Conservation (phyloP, 2,329 filamentous ascomycete genomes). For the Scortechinia acanthostroma region DNA sequence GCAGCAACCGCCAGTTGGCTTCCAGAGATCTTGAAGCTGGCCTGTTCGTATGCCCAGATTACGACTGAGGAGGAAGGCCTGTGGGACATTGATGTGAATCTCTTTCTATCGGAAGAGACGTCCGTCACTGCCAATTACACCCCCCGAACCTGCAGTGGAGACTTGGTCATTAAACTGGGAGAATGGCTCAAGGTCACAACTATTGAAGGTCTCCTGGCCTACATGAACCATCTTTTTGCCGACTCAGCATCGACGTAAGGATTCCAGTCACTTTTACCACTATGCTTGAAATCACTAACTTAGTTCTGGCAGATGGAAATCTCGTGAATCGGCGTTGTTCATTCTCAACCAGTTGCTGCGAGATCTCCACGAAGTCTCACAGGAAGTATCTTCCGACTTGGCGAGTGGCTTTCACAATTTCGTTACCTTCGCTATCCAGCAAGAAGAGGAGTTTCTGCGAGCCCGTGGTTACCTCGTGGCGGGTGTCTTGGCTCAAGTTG, state of each 20-base stretch:
- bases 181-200: conserved; percentile 78
- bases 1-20: conserved; percentile 72
- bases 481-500: conserved; percentile 58
- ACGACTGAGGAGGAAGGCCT: conserved; percentile 86
- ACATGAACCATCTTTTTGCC: conserved; percentile 70
- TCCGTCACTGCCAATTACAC: conserved; percentile 95
- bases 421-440: conserved; percentile 68
- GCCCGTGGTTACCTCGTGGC: conserved; percentile 83
- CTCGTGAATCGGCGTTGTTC: conserved; percentile 75
- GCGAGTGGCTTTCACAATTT: conserved; percentile 73
- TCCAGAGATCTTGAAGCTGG: conserved; percentile 77
- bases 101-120: conserved; percentile 91
- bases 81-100: conserved; percentile 93
- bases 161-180: conserved; percentile 83
- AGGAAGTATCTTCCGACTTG: conserved; percentile 61
- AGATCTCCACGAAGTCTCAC: conserved; percentile 74
- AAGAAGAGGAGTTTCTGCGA: conserved; percentile 69
- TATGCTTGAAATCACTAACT: too few species aligned
- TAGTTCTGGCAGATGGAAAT: conserved; percentile 33
- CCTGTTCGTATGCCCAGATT: conserved; percentile 81
- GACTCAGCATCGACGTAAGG: conserved; percentile 25
- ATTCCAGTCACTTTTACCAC: too few species aligned
- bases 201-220: conserved; percentile 71
- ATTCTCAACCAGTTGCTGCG: conserved; percentile 77
- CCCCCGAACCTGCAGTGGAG: conserved; percentile 82